These are phyloP conservation scores for Theileria annulata DNA, from an alignment of 169 alveolate species.

Conservation along the genomic window DNA sequence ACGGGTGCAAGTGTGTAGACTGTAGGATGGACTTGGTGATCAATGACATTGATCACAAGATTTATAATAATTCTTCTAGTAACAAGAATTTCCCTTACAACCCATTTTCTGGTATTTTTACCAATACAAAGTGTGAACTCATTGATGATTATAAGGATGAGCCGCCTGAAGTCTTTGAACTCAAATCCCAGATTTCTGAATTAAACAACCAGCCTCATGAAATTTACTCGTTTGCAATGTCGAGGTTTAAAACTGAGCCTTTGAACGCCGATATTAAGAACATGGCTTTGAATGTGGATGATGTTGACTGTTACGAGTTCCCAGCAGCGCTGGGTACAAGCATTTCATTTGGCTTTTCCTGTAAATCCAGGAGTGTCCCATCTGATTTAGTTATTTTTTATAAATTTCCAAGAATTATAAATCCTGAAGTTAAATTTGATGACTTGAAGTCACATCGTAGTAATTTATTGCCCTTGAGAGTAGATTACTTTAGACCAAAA, in stretches of 20 bases:
- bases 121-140: too few species aligned
- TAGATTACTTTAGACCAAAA: not conserved
- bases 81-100: too few species aligned
- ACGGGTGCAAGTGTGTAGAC: conserved; percentile 11
- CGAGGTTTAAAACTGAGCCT: conserved; percentile 2
- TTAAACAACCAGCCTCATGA: not conserved
- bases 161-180: not conserved
- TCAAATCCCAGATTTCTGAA: not conserved
- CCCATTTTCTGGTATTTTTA: too few species aligned
- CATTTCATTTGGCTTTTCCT: not conserved
- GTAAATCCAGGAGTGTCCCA: not conserved
- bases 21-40: not conserved
- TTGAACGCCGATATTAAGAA: not conserved
- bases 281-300: conserved; percentile 12
- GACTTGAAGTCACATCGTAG: not conserved
- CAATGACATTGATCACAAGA: too few species aligned
- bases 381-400: not conserved
- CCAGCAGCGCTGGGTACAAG: conserved; percentile 38
- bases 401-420: not conserved
- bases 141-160: too few species aligned
- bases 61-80: too few species aligned
- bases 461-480: not conserved
- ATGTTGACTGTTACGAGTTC: conserved; percentile 28
- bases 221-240: not conserved
- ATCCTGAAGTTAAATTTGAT: not conserved